Evolutionary conservation across 1,284 basidiomycete genomes (phyloP).

Genomic region (Sporisorium exsertum): DNA sequence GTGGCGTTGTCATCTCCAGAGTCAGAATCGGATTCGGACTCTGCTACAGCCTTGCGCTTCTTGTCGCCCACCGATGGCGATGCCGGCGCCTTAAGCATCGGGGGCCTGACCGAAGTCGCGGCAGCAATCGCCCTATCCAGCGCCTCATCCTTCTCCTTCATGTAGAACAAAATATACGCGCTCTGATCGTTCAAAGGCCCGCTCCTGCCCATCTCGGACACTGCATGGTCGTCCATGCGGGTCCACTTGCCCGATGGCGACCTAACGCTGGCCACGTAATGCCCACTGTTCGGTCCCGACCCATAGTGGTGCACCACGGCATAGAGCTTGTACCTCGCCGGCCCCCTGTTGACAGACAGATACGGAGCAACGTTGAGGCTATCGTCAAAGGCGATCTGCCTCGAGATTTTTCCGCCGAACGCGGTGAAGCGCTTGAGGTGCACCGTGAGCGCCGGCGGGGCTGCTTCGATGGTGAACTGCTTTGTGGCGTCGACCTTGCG

Average conservation of each 20-base stretch:
- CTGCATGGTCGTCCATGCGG: conserved; percentile 92
- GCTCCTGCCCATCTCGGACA: conserved; percentile 70
- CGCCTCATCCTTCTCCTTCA: conserved; percentile 73
- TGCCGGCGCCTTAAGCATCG: neutral
- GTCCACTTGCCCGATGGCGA: conserved; percentile 81
- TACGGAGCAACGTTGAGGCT: conserved; percentile 80
- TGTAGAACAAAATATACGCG: conserved; percentile 94
- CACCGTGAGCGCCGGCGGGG: conserved; percentile 91
- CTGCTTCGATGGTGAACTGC: conserved; percentile 85
- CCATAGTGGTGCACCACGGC: conserved; percentile 95
- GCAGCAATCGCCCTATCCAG: conserved; percentile 38
- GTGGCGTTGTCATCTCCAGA: conserved; percentile 2
- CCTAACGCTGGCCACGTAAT: conserved; percentile 91
- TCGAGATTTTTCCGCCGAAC: conserved; percentile 77
- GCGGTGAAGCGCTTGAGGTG: conserved; percentile 96
- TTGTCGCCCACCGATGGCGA: conserved; percentile 4
- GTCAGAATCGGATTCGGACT: conserved; percentile 5
- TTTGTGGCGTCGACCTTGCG: conserved; percentile 87
- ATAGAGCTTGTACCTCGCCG: conserved; percentile 84
- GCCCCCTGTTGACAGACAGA: conserved; percentile 77
- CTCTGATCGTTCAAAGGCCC: conserved; percentile 75
- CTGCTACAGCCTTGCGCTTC: conserved; percentile 23
- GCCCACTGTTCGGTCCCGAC: conserved; percentile 90
- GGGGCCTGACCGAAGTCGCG: conserved; percentile 2
- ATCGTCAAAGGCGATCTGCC: conserved; percentile 82